Conservation (phyloP, 441 rosid species). For the Daphne laureola region DNA sequence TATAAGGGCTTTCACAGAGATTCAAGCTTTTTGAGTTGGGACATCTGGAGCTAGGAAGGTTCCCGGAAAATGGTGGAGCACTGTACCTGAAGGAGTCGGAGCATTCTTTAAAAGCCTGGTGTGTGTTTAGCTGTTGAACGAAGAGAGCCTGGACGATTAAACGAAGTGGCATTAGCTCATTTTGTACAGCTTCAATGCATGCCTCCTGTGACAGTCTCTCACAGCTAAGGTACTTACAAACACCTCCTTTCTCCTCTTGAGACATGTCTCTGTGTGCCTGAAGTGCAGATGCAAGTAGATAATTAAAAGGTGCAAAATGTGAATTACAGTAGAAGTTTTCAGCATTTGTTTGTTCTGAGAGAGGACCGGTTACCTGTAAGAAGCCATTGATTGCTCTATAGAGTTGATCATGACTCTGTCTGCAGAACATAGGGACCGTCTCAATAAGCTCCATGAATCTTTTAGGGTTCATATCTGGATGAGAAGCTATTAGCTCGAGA, state of each 20-base stretch:
- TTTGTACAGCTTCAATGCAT: conserved; percentile 68
- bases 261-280: conserved; percentile 46
- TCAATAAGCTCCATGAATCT: conserved; percentile 55
- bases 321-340: too few relatives aligned
- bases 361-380: conserved; percentile 36
- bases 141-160: conserved; percentile 69
- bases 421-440: conserved; percentile 43
- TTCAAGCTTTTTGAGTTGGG: conserved; percentile 40
- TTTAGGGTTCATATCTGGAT: conserved; percentile 35
- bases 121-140: conserved; percentile 66
- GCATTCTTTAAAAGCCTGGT: conserved; percentile 70
- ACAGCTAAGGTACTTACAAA: conserved; percentile 67
- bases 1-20: conserved; percentile 38
- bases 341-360: not conserved
- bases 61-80: conserved; percentile 50
- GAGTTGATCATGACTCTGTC: conserved; percentile 65
- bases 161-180: conserved; percentile 74
- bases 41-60: conserved; percentile 52
- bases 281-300: conserved; percentile 10
- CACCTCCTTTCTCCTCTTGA: conserved; percentile 53
- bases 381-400: conserved; percentile 55
- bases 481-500: conserved; percentile 34
- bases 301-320: too few relatives aligned
- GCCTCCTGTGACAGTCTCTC: conserved; percentile 62
- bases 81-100: conserved; percentile 59